Evolutionary conservation across 108 stramenopile species (phyloP).

Genomic region (Aurantiochytrium sp.): DNA sequence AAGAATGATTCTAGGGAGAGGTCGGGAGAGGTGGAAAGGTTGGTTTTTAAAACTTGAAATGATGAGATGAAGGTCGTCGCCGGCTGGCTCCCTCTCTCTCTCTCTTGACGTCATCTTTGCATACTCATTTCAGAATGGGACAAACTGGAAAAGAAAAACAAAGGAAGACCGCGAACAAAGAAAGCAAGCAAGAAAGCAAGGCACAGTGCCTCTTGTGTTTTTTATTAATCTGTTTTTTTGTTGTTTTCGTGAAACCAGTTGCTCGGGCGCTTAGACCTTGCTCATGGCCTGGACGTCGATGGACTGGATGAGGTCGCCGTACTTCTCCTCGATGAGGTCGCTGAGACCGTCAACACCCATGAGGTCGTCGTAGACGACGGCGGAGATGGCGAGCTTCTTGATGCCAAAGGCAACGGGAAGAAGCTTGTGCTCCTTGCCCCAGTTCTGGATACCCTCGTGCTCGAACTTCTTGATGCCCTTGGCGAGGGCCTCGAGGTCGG

Average conservation of each 20-base stretch:
- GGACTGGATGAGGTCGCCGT: slow-evolving; percentile 29
- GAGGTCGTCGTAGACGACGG: slow-evolving; percentile 45
- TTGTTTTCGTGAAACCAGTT: background rate
- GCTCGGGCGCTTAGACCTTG: slow-evolving; percentile 23
- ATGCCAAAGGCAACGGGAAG: slow-evolving; percentile 53
- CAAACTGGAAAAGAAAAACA: too few species aligned
- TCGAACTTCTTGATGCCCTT: slow-evolving; percentile 37
- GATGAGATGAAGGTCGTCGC: too few species aligned
- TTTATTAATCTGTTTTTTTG: background rate
- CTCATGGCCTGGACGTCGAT: slow-evolving; percentile 28
- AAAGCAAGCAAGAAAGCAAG: background rate
- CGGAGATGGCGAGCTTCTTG: slow-evolving; percentile 51
- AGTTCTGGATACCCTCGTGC: slow-evolving; percentile 38
- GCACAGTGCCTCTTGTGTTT: background rate
- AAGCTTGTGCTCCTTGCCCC: slow-evolving; percentile 51
- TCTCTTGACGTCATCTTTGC: too few species aligned
- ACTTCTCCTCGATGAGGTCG: slow-evolving; percentile 26
- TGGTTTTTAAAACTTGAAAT: too few species aligned
- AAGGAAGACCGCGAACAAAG: too few species aligned
- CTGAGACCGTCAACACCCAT: slow-evolving; percentile 27
- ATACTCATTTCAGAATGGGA: too few species aligned
- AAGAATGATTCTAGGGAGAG: too few species aligned
- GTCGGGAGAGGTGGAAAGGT: too few species aligned
- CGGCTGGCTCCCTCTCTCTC: too few species aligned
- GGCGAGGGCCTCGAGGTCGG: slow-evolving; percentile 45